Conservation (phyloP, 306 rosid species). For the Spatholobus suberectus region DNA sequence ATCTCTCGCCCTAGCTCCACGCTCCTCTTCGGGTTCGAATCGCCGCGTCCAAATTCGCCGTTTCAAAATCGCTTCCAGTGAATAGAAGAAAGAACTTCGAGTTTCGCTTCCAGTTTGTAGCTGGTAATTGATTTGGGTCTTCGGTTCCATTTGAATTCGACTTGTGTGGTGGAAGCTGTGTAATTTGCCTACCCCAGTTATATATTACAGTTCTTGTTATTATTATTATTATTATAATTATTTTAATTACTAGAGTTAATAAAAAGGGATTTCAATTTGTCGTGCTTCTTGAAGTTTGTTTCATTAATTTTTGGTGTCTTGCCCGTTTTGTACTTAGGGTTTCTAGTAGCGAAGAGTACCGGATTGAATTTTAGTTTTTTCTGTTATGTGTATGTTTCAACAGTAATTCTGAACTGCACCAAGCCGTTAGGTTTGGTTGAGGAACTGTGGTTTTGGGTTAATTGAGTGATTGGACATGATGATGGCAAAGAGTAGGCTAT, state of each 20-base stretch:
- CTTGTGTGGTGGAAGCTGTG: conserved; percentile 16
- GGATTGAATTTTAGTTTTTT: conserved; percentile 13
- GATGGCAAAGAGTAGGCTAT: conserved; percentile 60
- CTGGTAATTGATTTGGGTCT: conserved; percentile 28
- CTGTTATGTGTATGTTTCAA: conserved; percentile 20
- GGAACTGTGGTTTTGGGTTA: not conserved
- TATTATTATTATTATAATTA: not conserved
- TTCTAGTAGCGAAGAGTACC: not conserved
- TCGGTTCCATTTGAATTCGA: conserved; percentile 17
- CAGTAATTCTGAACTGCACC: conserved; percentile 22
- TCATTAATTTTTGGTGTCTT: not conserved
- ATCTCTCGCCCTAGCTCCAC: conserved; percentile 6
- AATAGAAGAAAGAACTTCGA: conserved; percentile 8
- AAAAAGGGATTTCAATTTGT: not conserved
- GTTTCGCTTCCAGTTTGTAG: not conserved
- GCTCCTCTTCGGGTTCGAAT: not conserved
- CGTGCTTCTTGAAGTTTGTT: not conserved
- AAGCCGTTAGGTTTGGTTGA: not conserved
- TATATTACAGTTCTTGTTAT: not conserved
- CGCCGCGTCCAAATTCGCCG: not conserved
- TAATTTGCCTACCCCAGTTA: not conserved
- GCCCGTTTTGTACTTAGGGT: conserved; percentile 16
- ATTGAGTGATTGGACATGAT: conserved; percentile 18
- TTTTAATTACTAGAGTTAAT: not conserved
- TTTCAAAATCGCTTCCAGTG: not conserved